Evolutionary conservation across 352 stramenopile genomes (phyloP), one percentile per base, ranked within the genome.

Genomic region (Thalassiosira livingstoniorum): DNA sequence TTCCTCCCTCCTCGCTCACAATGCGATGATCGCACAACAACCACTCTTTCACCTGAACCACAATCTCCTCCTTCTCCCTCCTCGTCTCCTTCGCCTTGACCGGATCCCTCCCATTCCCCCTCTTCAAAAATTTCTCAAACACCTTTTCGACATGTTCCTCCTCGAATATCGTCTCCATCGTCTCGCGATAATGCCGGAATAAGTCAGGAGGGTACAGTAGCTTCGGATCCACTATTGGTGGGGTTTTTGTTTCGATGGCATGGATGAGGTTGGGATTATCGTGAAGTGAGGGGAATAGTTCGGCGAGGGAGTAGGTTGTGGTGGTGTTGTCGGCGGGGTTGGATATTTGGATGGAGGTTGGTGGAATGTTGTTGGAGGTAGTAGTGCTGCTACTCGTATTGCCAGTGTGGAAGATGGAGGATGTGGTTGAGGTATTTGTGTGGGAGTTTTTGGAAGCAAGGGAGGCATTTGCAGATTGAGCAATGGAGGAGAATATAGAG

Each of bases 151-250:
- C 83, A n/a, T 75, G 78, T 13, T 62, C 45, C 42, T 80, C 39
- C 0, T 47, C 13, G 15, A 86, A 25, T 27, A 87, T 57, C 18
- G 42, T 37, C 2, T 55, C 69, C 57, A 90, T 71, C 0, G 86
- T 53, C 55, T 85, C 62, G 13, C 65, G 60, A 70, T 89, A 91
- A 21, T 83, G 25, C 42, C 82, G 69, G 55, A 70, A 90, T 15
- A 77, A 29, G 39, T 85, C 43, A 37, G 45, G 23, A 23, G 60
- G 18, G n/a, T 62, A 72, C 29, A 60, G 1, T 15, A 72, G 42
- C 1, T 32, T 31, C 21, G 25, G 43, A 51, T 51, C 42, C 7
- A 51, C 18, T 18, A 51, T 18, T 18, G 42, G 25, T 72, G 43
- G 13, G 10, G 7, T 60, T 37, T 29, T 23, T 27, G 23, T 23